Percentiles rank a stretch among this genome's conserved stretches.
These are phyloP conservation scores for Lipomyces sp. DNA, from an alignment of 805 yeast genomes.

Conservation along the genomic window DNA sequence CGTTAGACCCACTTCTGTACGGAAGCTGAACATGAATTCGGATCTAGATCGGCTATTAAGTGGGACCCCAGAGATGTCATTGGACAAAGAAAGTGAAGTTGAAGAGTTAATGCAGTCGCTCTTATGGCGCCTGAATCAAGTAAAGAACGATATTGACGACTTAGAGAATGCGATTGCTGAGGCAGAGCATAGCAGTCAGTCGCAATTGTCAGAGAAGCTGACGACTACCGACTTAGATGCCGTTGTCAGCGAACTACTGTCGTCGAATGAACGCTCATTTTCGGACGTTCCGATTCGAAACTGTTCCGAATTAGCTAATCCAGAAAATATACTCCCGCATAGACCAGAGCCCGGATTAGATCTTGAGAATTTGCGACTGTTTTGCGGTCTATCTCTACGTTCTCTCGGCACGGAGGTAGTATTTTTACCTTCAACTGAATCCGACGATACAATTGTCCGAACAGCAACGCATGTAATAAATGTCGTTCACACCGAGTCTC, in stretches of 20 bases:
- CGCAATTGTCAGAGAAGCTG: neutral
- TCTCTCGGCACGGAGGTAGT: constrained; percentile 9
- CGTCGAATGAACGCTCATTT: constrained; percentile 3
- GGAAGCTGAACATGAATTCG: neutral
- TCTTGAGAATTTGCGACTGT: constrained; percentile 17
- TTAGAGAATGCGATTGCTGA: neutral
- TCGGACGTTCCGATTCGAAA: neutral
- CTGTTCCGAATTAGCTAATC: neutral
- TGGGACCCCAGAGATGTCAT: neutral
- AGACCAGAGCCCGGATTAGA: constrained; percentile 25
- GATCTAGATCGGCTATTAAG: neutral
- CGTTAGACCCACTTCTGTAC: neutral
- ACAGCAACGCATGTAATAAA: constrained; percentile 13
- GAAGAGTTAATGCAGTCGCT: constrained; percentile 16
- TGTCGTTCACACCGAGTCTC: constrained; percentile 13
- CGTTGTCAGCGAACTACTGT: constrained; percentile 6
- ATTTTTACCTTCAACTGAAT: constrained; percentile 6
- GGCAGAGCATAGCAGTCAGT: neutral
- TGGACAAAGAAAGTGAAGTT: constrained; percentile 11
- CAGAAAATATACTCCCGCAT: constrained; percentile 11
- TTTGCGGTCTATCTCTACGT: constrained; percentile 17
- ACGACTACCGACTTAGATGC: neutral
- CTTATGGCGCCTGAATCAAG: constrained; percentile 8
- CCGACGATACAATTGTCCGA: constrained; percentile 6
- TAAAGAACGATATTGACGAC: constrained; percentile 9